Evolutionary conservation across 345 rosid genomes (phyloP).

Genomic region (Populus deltoides): DNA sequence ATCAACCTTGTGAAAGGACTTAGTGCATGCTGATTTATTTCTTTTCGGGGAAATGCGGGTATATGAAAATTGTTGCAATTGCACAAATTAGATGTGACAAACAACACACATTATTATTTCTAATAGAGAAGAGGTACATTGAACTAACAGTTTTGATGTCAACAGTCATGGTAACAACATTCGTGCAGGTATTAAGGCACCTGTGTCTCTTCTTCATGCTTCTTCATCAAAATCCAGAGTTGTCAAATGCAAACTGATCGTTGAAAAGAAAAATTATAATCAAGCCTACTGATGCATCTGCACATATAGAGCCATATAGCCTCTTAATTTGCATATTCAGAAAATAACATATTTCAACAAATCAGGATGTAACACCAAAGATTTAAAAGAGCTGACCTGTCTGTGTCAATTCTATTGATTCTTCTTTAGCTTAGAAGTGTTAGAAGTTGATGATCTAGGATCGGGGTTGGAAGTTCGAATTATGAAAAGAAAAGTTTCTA

Average conservation of each 20-base stretch:
- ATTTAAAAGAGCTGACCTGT: not conserved
- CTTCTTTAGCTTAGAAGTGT: slow-evolving; percentile 56
- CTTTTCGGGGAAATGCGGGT: not conserved
- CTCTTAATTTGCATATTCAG: too few species aligned
- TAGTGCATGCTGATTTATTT: not conserved
- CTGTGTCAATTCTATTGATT: slow-evolving; percentile 42
- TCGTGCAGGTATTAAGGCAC: too few species aligned
- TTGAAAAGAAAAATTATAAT: too few species aligned
- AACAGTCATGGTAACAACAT: too few species aligned
- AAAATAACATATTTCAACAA: not conserved
- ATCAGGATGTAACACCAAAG: not conserved
- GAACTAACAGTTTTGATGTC: not conserved
- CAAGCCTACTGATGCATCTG: too few species aligned
- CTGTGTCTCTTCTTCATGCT: too few species aligned
- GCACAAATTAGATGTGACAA: not conserved
- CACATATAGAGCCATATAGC: too few species aligned
- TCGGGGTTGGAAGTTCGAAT: slow-evolving; percentile 62
- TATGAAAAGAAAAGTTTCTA: slow-evolving; percentile 84
- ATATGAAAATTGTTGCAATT: not conserved
- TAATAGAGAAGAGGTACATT: not conserved
- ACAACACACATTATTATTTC: not conserved
- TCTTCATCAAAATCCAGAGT: too few species aligned
- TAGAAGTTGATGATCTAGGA: slow-evolving; percentile 28
- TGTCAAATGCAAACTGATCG: too few species aligned
- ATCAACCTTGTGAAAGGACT: not conserved